Percentiles rank a stretch among this genome's conserved stretches.
phyloP scores from a whole-genome alignment of 768 basidiomycete genomes.

The Amanita pseudoporphyria region DNA sequence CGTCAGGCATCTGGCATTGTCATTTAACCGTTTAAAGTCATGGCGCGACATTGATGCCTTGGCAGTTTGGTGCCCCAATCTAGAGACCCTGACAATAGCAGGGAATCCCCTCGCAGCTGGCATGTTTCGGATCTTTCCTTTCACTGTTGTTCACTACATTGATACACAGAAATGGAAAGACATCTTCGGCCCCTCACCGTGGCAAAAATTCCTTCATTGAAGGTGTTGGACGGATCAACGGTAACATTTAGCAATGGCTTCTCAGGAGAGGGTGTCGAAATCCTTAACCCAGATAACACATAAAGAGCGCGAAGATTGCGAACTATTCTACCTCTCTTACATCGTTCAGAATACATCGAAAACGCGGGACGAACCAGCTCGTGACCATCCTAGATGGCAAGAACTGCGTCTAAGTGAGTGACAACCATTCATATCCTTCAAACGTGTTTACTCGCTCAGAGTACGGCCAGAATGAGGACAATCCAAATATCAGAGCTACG shows the following conservation, averaged over 20 bases:
- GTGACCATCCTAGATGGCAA: slow-evolving; percentile 56
- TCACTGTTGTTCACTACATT: background rate
- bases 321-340: slow-evolving; percentile 72
- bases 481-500: slow-evolving; percentile 15
- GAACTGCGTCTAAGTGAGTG: slow-evolving; percentile 52
- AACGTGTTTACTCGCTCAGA: slow-evolving; percentile 26
- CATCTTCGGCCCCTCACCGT: slow-evolving; percentile 51
- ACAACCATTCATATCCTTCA: slow-evolving; percentile 3
- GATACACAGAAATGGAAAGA: slow-evolving; percentile 25
- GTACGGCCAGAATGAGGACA: slow-evolving; percentile 43
- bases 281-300: slow-evolving; percentile 42
- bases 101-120: slow-evolving; percentile 60
- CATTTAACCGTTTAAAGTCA: slow-evolving; percentile 43
- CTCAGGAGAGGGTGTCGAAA: background rate
- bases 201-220: slow-evolving; percentile 58
- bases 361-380: slow-evolving; percentile 29
- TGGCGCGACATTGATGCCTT: slow-evolving; percentile 65
- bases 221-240: slow-evolving; percentile 50
- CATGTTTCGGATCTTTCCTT: slow-evolving; percentile 17
- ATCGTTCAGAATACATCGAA: slow-evolving; percentile 37
- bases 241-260: slow-evolving; percentile 30
- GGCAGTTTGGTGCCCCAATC: slow-evolving; percentile 54
- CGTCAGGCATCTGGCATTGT: slow-evolving; percentile 54
- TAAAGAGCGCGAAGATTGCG: slow-evolving; percentile 70
- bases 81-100: slow-evolving; percentile 49